Conservation (phyloP, 225 moss, liverwort and hornwort genomes). For the Polytrichum commune region DNA sequence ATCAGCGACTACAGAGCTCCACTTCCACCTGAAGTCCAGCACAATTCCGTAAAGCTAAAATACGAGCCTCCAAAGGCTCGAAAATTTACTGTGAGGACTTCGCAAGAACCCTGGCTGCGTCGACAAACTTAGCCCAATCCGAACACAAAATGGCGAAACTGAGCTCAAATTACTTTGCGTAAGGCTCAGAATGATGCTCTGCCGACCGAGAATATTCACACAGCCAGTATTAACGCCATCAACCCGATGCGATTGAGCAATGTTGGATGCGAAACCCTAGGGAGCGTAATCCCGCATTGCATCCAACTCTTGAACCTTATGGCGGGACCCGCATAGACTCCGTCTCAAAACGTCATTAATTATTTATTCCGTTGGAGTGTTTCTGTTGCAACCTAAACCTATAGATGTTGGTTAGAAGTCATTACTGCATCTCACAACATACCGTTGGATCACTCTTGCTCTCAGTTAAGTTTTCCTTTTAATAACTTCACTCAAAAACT, state of each 20-base stretch:
- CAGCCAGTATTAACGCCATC: background rate
- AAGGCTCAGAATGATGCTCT: background rate
- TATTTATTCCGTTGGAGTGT: too few species aligned
- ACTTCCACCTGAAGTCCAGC: background rate
- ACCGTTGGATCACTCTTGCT: too few species aligned
- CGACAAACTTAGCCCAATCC: background rate
- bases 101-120: background rate
- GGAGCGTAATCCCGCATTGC: background rate
- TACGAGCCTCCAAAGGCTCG: background rate
- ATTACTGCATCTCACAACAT: too few species aligned
- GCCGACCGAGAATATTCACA: background rate
- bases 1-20: background rate
- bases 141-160: background rate
- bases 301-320: too few species aligned
- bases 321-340: too few species aligned
- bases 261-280: background rate
- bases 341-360: too few species aligned
- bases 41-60: background rate
- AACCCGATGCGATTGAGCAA: background rate
- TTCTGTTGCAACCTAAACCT: too few species aligned
- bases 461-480: too few species aligned
- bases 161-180: background rate
- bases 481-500: too few species aligned
- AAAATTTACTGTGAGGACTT: background rate
- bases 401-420: too few species aligned